Conservation (phyloP, 306 rosid species). For the Inga leiocalycina region DNA sequence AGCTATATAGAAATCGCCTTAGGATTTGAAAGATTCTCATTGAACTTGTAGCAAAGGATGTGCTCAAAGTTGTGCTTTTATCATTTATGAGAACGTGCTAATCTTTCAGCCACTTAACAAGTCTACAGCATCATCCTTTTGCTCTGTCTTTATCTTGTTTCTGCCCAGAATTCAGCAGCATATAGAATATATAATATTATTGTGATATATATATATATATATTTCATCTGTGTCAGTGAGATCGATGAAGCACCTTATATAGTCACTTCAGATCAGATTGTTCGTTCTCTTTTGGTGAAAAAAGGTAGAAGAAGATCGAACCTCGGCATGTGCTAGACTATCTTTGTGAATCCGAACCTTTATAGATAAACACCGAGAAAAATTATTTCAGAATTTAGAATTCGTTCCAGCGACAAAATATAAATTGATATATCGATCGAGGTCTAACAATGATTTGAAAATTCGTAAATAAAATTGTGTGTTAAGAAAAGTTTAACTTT, state of each 20-base stretch:
- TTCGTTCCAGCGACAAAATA: neutral
- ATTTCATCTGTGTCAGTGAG: neutral
- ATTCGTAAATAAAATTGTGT: neutral
- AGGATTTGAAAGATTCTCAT: neutral
- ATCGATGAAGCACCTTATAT: neutral
- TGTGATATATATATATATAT: no score
- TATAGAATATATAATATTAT: neutral
- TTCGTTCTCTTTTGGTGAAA: neutral
- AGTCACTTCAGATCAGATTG: neutral
- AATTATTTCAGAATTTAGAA: neutral
- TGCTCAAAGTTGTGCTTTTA: neutral
- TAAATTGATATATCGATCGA: neutral
- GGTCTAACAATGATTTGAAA: neutral
- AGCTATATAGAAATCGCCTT: neutral
- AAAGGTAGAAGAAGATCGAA: neutral
- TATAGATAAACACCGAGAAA: neutral
- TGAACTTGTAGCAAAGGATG: neutral
- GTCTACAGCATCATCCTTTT: neutral
- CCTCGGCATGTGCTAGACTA: neutral
- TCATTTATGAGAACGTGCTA: neutral
- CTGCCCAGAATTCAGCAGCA: neutral
- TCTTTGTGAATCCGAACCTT: constrained; percentile 28
- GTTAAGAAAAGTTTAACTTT: neutral
- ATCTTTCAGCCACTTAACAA: neutral
- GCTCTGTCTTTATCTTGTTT: neutral